Evolutionary conservation across 768 basidiomycete species (phyloP).

Genomic region (Tephrocybe sp.): DNA sequence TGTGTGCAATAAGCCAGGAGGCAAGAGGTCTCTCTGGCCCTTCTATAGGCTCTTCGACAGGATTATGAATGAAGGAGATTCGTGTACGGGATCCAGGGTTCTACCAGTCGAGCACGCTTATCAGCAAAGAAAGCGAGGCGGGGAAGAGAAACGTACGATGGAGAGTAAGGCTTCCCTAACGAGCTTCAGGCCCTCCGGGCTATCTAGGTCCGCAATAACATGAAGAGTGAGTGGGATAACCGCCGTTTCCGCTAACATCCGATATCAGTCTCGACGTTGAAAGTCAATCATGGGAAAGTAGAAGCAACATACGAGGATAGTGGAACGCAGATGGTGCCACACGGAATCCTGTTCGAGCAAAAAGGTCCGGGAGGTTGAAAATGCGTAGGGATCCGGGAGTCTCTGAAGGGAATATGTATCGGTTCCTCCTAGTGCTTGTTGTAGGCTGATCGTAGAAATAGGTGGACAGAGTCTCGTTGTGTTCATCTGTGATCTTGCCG

Average conservation of each 20-base stretch:
- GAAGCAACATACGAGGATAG: constrained; percentile 51
- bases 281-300: not conserved
- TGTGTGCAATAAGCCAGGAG: constrained; percentile 50
- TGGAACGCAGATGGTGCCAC: constrained; percentile 48
- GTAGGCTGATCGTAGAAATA: constrained; percentile 92
- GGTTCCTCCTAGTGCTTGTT: constrained; percentile 68
- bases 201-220: constrained; percentile 79
- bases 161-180: constrained; percentile 65
- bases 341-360: constrained; percentile 43
- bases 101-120: constrained; percentile 27
- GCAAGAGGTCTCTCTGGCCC: constrained; percentile 20
- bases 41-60: constrained; percentile 28
- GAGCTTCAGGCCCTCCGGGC: constrained; percentile 50
- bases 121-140: constrained; percentile 6
- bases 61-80: constrained; percentile 78
- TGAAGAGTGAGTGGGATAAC: constrained; percentile 48
- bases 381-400: constrained; percentile 48
- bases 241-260: constrained; percentile 26
- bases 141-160: constrained; percentile 42
- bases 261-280: not conserved
- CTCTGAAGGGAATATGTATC: constrained; percentile 60
- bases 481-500: constrained; percentile 53
- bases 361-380: constrained; percentile 53
- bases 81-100: constrained; percentile 47
- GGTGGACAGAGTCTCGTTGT: constrained; percentile 49